phyloP scores from a whole-genome alignment of 202 grass and related monocot genomes.

The Saccharum hybrid region DNA sequence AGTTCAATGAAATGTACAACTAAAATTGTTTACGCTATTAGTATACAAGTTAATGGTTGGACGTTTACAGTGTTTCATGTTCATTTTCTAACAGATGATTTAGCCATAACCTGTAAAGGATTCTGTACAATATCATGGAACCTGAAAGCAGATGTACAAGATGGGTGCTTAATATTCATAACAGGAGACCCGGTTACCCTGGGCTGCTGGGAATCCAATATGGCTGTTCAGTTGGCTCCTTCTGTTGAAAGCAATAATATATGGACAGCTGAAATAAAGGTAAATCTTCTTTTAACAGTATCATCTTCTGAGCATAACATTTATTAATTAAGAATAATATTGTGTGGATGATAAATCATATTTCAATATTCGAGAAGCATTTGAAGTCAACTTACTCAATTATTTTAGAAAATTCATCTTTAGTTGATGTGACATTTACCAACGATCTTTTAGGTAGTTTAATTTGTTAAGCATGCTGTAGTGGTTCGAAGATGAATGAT shows the following conservation, averaged over 20 bases:
- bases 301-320: background rate
- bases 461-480: background rate
- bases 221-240: slow-evolving; percentile 72
- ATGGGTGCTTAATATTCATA: slow-evolving; percentile 66
- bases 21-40: slow-evolving; percentile 10
- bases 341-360: slow-evolving; percentile 4
- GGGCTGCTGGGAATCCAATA: slow-evolving; percentile 85
- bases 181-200: slow-evolving; percentile 85
- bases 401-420: slow-evolving; percentile 5
- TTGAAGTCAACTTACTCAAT: background rate
- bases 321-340: background rate
- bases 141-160: slow-evolving; percentile 68
- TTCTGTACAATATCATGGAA: slow-evolving; percentile 84
- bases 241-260: slow-evolving; percentile 57
- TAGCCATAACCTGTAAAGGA: slow-evolving; percentile 66
- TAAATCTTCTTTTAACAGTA: slow-evolving; percentile 42
- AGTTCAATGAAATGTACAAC: slow-evolving; percentile 4
- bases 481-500: background rate
- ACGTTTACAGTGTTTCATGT: slow-evolving; percentile 48
- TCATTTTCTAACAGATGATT: slow-evolving; percentile 63
- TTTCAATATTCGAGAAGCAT: background rate
- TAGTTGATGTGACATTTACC: background rate
- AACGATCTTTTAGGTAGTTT: background rate
- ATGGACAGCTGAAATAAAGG: slow-evolving; percentile 81
- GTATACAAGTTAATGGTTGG: slow-evolving; percentile 15